phyloP scores from a whole-genome alignment of 2,329 filamentous ascomycete species.

The Ceratocystis harringtonii region DNA sequence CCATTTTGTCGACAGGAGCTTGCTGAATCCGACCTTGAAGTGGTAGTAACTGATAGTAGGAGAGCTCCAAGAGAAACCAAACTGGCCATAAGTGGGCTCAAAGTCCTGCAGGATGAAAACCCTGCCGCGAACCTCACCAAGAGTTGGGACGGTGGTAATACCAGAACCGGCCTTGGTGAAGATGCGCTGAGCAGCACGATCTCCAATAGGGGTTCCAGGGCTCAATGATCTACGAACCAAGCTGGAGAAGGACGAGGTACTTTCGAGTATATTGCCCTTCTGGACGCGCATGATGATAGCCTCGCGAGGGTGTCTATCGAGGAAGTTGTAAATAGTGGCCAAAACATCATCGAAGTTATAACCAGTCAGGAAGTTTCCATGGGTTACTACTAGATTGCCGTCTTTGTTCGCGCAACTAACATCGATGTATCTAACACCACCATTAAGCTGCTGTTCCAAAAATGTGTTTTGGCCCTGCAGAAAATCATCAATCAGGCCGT shows the following conservation, averaged over 20 bases:
- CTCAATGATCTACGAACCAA: neutral
- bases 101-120: too few relatives aligned
- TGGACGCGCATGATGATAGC: neutral
- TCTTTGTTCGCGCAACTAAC: fast-evolving
- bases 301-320: neutral
- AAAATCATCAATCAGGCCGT: fast-evolving
- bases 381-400: neutral
- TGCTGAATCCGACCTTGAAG: too few relatives aligned
- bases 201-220: neutral
- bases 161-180: too few relatives aligned
- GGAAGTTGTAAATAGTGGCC: neutral
- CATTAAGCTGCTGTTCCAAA: neutral
- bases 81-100: too few relatives aligned
- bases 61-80: too few relatives aligned
- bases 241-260: neutral
- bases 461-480: neutral
- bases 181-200: neutral
- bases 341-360: neutral
- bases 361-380: neutral
- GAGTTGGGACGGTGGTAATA: too few relatives aligned
- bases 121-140: too few relatives aligned
- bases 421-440: neutral
- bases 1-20: too few relatives aligned
- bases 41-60: too few relatives aligned
- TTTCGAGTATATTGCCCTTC: neutral